Percentiles rank a stretch among this genome's conserved stretches.
These are phyloP conservation scores for Rhizophagus prolifer DNA, from an alignment of 192 early-diverging fungal species.

Conservation along the genomic window DNA sequence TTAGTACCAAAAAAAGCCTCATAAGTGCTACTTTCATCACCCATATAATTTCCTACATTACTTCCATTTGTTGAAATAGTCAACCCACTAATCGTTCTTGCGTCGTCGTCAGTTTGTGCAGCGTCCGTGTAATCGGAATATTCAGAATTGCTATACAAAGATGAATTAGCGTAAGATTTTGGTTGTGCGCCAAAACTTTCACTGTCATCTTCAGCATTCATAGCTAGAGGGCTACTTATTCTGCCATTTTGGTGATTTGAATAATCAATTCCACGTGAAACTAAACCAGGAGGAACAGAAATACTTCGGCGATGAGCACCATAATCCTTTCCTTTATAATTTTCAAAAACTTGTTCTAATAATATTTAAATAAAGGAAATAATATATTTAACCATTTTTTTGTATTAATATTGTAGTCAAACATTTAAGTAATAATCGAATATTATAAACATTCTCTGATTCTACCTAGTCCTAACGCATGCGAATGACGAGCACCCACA, in stretches of 20 bases:
- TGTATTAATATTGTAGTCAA: background rate
- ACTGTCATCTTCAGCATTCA: constrained; percentile 29
- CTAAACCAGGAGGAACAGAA: constrained; percentile 3
- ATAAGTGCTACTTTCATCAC: constrained; percentile 12
- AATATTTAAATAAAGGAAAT: background rate
- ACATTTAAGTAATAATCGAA: background rate
- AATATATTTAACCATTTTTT: background rate
- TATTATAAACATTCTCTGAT: background rate
- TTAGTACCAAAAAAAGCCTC: constrained; percentile 6
- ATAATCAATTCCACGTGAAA: background rate
- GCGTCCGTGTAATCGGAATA: constrained; percentile 26
- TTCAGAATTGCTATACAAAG: constrained; percentile 23
- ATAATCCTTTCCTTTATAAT: constrained; percentile 16
- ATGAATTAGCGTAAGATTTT: constrained; percentile 31
- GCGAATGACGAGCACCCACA: constrained; percentile 44
- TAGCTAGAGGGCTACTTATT: constrained; percentile 28
- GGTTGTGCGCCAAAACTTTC: constrained; percentile 24
- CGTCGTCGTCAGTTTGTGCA: background rate
- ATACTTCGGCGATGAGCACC: constrained; percentile 21
- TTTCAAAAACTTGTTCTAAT: constrained; percentile 28
- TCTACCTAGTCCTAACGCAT: constrained; percentile 38
- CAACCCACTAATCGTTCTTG: constrained; percentile 15
- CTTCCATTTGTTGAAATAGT: constrained; percentile 18
- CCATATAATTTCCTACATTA: constrained; percentile 7
- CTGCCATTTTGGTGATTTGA: constrained; percentile 17